Evolutionary conservation across 73 alveolate genomes (phyloP), one percentile per base, ranked within the genome.

Genomic region (Symbiodinium pilosum): DNA sequence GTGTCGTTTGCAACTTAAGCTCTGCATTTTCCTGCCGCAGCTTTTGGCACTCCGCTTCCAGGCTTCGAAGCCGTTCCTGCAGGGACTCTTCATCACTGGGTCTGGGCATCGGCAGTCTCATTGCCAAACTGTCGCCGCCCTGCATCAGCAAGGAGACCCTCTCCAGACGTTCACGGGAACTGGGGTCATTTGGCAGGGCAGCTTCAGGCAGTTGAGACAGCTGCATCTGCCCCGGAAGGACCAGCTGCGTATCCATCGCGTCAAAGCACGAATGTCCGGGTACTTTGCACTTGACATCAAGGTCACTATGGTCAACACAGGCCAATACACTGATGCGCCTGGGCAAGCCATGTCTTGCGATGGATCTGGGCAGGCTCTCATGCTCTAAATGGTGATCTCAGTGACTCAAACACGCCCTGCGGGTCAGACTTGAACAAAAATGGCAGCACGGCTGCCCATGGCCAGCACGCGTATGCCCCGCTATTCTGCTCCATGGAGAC

Each of bases 211-310:
- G 0, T 64, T 64, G 39, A 64, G 41, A 64, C 30, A n/a, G 3
- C 81, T n/a, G 81, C 81, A 64, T n/a, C 30, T 64, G 81, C 81
- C 81, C 81, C 38, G 81, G 81, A 64, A 64, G 81, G 39, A 64
- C 81, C 81, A 64, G 81, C 81, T 64, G 81, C 32, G 81, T 64
- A n/a, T 64, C 81, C 81, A 64, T 64, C 0, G 81, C 81, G 81
- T n/a, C 34, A n/a, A 20, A n/a, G 18, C 81, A 54, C 1, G 26
- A 4, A 54, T 30, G 26, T 54, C 12, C 73, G 5, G 4, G 20
- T 64, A 26, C 9, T 18, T 9, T 64, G 81, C 0, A 64, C 39
- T n/a, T 54, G 34, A 8, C 8, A 11, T 16, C 64, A 11, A 16
- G 64, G 16, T 47, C 24, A 47, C 64, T 47, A 16, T 47, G 20